A percentile compares a stretch with the other conserved stretches of the same genome.
Evolutionary conservation across 208 protist species (phyloP).

Genomic region (Tritrichomonas musculus): DNA sequence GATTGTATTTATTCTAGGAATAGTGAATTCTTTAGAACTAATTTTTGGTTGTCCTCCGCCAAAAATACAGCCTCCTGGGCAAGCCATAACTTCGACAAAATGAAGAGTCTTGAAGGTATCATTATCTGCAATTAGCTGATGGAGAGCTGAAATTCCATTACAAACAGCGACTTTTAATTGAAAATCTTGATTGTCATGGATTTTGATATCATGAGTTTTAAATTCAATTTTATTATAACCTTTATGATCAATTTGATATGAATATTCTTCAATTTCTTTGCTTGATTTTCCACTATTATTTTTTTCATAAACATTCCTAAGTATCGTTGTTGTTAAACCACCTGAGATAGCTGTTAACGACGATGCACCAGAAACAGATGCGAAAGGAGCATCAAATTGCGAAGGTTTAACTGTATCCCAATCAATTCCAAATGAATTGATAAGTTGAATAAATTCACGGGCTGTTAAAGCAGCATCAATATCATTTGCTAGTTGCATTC

Average conservation of each 20-base stretch:
- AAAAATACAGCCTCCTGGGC: not conserved
- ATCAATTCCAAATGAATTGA: not conserved
- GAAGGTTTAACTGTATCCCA: not conserved
- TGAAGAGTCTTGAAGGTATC: not conserved
- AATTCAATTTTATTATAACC: not conserved
- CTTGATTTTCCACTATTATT: not conserved
- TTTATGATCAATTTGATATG: not conserved
- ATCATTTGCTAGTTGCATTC: not conserved
- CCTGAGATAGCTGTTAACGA: conserved; percentile 47
- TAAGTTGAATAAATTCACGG: conserved; percentile 44
- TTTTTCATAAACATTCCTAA: not conserved
- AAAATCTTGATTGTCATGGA: no score
- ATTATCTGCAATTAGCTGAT: not conserved
- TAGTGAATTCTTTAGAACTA: not conserved
- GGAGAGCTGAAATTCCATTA: not conserved
- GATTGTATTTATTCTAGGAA: no score
- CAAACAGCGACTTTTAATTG: not conserved
- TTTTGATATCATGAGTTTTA: no score
- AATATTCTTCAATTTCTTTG: not conserved
- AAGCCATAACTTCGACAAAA: not conserved
- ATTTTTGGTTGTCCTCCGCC: not conserved
- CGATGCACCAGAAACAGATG: conserved; percentile 44
- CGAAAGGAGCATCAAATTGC: conserved; percentile 44
- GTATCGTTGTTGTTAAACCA: conserved; percentile 48
- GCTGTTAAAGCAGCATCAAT: conserved; percentile 48